Evolutionary conservation across 1,284 basidiomycete species (phyloP).

Genomic region (Porogramme epimiltina): DNA sequence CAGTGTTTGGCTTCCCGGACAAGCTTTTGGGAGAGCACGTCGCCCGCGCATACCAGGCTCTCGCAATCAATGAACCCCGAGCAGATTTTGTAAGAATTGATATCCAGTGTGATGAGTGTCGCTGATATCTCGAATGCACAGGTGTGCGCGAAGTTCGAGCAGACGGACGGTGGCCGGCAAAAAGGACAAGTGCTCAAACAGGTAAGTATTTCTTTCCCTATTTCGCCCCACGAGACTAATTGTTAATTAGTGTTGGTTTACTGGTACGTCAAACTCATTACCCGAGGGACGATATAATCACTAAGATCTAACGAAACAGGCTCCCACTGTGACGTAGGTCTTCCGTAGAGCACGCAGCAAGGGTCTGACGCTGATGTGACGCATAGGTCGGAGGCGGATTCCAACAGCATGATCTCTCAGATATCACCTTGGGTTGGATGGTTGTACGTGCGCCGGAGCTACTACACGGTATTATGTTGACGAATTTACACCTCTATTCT

Average conservation of each 20-base stretch:
- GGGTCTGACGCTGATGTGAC: background rate
- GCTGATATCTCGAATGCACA: conserved; percentile 27
- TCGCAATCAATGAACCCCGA: conserved; percentile 66
- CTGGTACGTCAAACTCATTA: too few relatives aligned
- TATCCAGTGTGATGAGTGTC: background rate
- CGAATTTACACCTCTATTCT: too few relatives aligned
- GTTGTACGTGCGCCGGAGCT: too few relatives aligned
- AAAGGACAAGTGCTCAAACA: conserved; percentile 66
- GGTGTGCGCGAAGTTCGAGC: conserved; percentile 64
- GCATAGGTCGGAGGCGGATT: conserved; percentile 73
- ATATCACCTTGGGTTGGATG: conserved; percentile 70
- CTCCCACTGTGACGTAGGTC: conserved; percentile 17
- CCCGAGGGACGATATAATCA: too few relatives aligned
- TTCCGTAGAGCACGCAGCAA: background rate
- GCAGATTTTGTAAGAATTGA: conserved; percentile 58
- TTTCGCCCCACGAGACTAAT: background rate
- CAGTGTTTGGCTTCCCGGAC: conserved; percentile 67
- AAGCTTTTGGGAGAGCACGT: conserved; percentile 61
- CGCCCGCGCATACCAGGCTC: conserved; percentile 62
- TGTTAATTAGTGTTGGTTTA: conserved; percentile 63
- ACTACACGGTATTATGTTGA: too few relatives aligned
- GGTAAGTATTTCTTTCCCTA: conserved; percentile 34
- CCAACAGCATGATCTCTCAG: conserved; percentile 65
- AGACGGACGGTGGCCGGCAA: conserved; percentile 50
- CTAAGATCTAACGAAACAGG: conserved; percentile 6